A percentile compares a stretch with the other conserved stretches of the same genome.
Conservation (phyloP, 176 grass and related monocot genomes). For the Ananas comosus region DNA sequence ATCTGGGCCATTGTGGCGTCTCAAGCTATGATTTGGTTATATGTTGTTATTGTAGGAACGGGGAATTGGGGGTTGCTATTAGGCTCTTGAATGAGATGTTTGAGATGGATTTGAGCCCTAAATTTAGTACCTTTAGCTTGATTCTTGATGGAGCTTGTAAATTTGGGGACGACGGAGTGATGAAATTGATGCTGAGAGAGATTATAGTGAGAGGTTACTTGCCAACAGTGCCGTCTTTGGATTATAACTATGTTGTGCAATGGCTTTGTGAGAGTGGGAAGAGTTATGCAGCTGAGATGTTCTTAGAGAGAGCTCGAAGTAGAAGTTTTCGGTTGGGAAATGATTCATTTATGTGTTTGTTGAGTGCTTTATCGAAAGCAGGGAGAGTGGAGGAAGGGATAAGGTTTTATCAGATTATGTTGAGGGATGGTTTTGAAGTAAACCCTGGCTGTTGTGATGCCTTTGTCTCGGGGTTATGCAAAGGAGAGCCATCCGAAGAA, state of each 20-base stretch:
- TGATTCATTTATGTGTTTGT: neutral
- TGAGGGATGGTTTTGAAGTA: slow-evolving; percentile 4
- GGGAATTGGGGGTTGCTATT: slow-evolving; percentile 12
- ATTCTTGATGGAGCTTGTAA: slow-evolving; percentile 19
- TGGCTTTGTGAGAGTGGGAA: slow-evolving; percentile 11
- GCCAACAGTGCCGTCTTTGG: slow-evolving; percentile 1
- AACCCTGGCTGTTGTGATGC: slow-evolving; percentile 11
- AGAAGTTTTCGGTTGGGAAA: neutral
- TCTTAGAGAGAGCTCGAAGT: slow-evolving; percentile 14
- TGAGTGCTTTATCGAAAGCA: slow-evolving; percentile 1
- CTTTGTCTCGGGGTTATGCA: slow-evolving; percentile 18
- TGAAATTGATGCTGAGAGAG: slow-evolving; percentile 3
- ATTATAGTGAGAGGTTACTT: slow-evolving; percentile 3
- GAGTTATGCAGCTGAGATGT: slow-evolving; percentile 21
- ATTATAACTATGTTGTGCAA: slow-evolving; percentile 8
- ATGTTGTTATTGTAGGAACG: slow-evolving; percentile 14
- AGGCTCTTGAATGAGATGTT: slow-evolving; percentile 12
- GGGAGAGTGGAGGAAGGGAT: slow-evolving; percentile 6
- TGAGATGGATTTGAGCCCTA: slow-evolving; percentile 4
- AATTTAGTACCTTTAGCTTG: slow-evolving; percentile 7
- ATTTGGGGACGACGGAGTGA: neutral
- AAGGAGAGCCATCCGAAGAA: slow-evolving; percentile 13
- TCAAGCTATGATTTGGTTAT: slow-evolving; percentile 18
- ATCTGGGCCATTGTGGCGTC: neutral
- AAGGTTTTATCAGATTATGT: slow-evolving; percentile 7